Conservation (phyloP, 1,284 basidiomycete species). For the Butyriboletus appendiculatus region DNA sequence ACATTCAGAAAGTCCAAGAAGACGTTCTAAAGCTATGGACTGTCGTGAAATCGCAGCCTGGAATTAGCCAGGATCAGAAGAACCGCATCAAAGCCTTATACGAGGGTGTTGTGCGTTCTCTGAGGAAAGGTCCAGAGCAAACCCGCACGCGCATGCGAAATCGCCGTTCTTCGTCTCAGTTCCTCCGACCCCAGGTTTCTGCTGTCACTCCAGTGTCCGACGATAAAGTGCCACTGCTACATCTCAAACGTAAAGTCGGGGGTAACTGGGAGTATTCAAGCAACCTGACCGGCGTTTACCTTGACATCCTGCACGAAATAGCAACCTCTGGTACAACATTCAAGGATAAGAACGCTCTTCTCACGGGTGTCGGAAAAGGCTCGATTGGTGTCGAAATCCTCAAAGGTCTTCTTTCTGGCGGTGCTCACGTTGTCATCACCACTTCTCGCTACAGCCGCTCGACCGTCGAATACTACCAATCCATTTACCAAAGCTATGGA, state of each 20-base stretch:
- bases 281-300: slow-evolving; percentile 94
- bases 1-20: slow-evolving; percentile 96
- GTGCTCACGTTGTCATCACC: slow-evolving; percentile 95
- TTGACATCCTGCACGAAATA: slow-evolving; percentile 96
- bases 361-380: slow-evolving; percentile 97
- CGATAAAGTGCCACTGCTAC: slow-evolving; percentile 92
- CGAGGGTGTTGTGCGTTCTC: slow-evolving; percentile 89
- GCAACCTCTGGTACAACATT: slow-evolving; percentile 98
- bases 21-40: slow-evolving; percentile 97
- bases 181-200: slow-evolving; percentile 87
- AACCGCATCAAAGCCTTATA: slow-evolving; percentile 96
- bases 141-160: slow-evolving; percentile 58
- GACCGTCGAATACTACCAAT: slow-evolving; percentile 98
- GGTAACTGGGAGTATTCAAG: slow-evolving; percentile 95
- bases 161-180: slow-evolving; percentile 90
- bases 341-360: slow-evolving; percentile 97
- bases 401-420: slow-evolving; percentile 95
- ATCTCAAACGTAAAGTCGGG: slow-evolving; percentile 98
- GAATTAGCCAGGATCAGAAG: slow-evolving; percentile 97
- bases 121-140: slow-evolving; percentile 66
- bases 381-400: slow-evolving; percentile 98
- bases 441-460: slow-evolving; percentile 94
- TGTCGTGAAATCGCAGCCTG: slow-evolving; percentile 94
- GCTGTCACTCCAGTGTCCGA: slow-evolving; percentile 79
- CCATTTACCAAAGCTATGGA: slow-evolving; percentile 95